phyloP scores from a whole-genome alignment of 139 green algal genomes.

The Chlorella sorokiniana region DNA sequence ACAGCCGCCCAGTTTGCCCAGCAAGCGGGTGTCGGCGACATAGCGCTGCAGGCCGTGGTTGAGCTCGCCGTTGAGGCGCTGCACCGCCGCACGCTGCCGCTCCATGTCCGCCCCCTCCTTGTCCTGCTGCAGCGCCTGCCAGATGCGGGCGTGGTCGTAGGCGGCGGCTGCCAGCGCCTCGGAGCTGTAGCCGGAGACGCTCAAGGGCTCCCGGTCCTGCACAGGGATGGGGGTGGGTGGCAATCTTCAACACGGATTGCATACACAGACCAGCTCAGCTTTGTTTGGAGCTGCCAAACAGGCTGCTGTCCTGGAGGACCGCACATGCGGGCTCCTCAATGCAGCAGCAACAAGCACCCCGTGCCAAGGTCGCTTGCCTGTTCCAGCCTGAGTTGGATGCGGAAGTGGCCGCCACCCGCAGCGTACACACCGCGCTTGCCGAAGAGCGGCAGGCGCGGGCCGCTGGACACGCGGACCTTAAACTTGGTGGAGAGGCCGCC shows the following conservation, averaged over 20 bases:
- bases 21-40: not conserved
- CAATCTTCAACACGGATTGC: not conserved
- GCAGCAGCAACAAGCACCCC: not conserved
- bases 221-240: not conserved
- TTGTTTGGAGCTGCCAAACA: not conserved
- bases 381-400: not conserved
- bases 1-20: not conserved
- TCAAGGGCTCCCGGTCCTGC: not conserved
- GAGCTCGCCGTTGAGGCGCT: not conserved
- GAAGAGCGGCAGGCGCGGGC: not conserved
- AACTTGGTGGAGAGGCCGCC: not conserved
- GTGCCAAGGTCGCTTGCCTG: not conserved
- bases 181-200: not conserved
- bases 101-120: no score
- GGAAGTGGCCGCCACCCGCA: not conserved
- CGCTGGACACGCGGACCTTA: not conserved
- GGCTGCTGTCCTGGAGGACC: not conserved
- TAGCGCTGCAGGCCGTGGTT: not conserved
- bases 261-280: not conserved
- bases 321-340: not conserved
- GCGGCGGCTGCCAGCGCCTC: not conserved
- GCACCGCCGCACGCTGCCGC: not conserved
- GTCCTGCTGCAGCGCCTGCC: slow-evolving; percentile 11
- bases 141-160: slow-evolving; percentile 11
- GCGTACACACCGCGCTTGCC: not conserved